These are phyloP conservation scores for Candida sphagnicola DNA, from an alignment of 805 yeast genomes.

Conservation along the genomic window DNA sequence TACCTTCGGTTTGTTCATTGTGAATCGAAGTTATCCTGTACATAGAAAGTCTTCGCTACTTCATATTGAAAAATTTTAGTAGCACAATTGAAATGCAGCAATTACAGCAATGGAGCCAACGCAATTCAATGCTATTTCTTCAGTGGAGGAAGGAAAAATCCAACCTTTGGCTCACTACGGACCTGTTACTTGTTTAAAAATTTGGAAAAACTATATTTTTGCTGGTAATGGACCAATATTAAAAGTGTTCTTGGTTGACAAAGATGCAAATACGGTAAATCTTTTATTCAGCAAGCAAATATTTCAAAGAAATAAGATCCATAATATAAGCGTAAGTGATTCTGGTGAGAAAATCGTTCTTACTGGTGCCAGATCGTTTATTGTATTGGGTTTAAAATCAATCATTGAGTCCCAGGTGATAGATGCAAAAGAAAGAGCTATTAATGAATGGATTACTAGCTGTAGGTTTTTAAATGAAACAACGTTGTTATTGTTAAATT, in stretches of 20 bases:
- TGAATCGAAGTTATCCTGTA: neutral
- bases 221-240: conserved; percentile 74
- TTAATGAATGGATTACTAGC: conserved; percentile 78
- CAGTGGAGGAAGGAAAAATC: conserved; percentile 12
- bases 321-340: conserved; percentile 52
- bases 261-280: conserved; percentile 17
- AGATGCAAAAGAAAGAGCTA: conserved; percentile 39
- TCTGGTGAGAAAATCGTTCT: conserved; percentile 32
- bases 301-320: conserved; percentile 75
- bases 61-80: conserved; percentile 2
- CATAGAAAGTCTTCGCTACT: neutral
- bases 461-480: conserved; percentile 45
- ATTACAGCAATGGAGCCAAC: neutral
- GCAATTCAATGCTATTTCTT: conserved; percentile 7
- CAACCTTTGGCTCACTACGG: conserved; percentile 45
- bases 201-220: conserved; percentile 35
- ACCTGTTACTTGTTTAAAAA: conserved; percentile 64
- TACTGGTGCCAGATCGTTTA: conserved; percentile 74
- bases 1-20: too few relatives aligned
- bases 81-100: neutral
- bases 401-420: conserved; percentile 20
- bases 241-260: conserved; percentile 46
- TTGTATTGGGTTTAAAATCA: conserved; percentile 28
- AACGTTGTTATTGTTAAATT: conserved; percentile 54
- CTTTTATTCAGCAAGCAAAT: conserved; percentile 40